phyloP scores from a whole-genome alignment of 495 filamentous ascomycete genomes.

The Annulohypoxylon bovei region DNA sequence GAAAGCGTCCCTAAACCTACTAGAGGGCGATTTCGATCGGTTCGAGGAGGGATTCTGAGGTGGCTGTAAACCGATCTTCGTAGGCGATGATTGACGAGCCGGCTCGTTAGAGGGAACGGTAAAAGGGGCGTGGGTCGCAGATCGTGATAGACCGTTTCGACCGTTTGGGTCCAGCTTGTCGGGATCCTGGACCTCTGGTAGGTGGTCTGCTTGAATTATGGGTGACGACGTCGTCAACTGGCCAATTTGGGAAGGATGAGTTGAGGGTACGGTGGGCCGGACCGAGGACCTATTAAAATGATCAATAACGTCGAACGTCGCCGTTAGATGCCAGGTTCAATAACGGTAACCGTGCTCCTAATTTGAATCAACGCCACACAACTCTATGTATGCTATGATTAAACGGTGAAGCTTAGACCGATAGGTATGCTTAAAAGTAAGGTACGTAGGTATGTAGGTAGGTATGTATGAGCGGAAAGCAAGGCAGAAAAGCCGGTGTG shows the following conservation, averaged over 20 bases:
- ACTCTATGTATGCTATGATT: slow-evolving; percentile 4
- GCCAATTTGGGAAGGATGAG: slow-evolving; percentile 79
- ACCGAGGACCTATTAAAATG: slow-evolving; percentile 26
- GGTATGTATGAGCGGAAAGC: slow-evolving; percentile 8
- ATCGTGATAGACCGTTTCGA: slow-evolving; percentile 36
- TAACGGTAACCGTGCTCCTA: neutral
- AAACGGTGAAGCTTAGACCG: slow-evolving; percentile 27
- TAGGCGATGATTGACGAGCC: slow-evolving; percentile 36
- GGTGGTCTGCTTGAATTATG: slow-evolving; percentile 67
- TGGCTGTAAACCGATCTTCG: slow-evolving; percentile 48
- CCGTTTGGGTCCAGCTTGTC: slow-evolving; percentile 43
- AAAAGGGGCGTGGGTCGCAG: slow-evolving; percentile 36
- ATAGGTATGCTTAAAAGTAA: slow-evolving; percentile 2
- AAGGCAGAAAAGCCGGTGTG: slow-evolving; percentile 10
- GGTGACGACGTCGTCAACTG: slow-evolving; percentile 87
- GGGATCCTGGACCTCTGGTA: slow-evolving; percentile 51
- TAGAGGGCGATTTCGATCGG: slow-evolving; percentile 56
- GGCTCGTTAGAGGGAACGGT: slow-evolving; percentile 31
- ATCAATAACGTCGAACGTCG: slow-evolving; percentile 22
- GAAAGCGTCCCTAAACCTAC: slow-evolving; percentile 59
- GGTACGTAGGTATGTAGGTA: neutral
- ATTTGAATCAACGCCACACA: slow-evolving; percentile 17
- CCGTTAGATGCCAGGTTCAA: slow-evolving; percentile 6
- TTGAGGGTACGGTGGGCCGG: slow-evolving; percentile 66
- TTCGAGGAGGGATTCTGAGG: slow-evolving; percentile 50